Evolutionary conservation across 345 rosid species (phyloP).

Genomic region (Eucalyptus rudis): DNA sequence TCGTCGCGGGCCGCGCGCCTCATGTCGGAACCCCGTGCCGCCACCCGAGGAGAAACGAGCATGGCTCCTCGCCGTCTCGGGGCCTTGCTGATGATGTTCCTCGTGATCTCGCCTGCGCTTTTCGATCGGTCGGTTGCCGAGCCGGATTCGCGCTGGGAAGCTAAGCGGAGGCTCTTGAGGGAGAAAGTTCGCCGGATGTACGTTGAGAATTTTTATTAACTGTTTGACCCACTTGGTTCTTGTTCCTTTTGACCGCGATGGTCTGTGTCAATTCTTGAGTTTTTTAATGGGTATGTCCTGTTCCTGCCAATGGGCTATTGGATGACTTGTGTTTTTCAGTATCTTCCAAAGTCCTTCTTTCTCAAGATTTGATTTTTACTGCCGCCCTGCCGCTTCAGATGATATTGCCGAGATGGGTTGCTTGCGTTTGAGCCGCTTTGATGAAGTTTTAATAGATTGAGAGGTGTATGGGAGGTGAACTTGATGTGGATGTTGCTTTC

Average conservation of each 20-base stretch:
- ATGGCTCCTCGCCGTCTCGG: background rate
- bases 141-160: constrained; percentile 31
- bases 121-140: constrained; percentile 12
- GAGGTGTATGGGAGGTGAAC: background rate
- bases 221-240: background rate
- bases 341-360: background rate
- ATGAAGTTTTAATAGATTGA: background rate
- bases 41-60: background rate
- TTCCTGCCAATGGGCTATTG: background rate
- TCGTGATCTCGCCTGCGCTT: constrained; percentile 21
- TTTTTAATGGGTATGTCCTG: background rate
- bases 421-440: background rate
- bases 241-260: background rate
- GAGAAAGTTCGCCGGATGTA: constrained; percentile 88
- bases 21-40: background rate
- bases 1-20: background rate
- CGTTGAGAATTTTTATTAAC: background rate
- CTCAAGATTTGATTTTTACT: background rate
- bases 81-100: background rate
- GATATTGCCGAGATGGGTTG: background rate
- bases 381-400: background rate
- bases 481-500: background rate
- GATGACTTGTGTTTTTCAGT: background rate
- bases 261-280: background rate
- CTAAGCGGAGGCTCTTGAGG: constrained; percentile 57